These are phyloP conservation scores for Graphilbum fragrans DNA, from an alignment of 2,329 filamentous ascomycete genomes.

Conservation along the genomic window DNA sequence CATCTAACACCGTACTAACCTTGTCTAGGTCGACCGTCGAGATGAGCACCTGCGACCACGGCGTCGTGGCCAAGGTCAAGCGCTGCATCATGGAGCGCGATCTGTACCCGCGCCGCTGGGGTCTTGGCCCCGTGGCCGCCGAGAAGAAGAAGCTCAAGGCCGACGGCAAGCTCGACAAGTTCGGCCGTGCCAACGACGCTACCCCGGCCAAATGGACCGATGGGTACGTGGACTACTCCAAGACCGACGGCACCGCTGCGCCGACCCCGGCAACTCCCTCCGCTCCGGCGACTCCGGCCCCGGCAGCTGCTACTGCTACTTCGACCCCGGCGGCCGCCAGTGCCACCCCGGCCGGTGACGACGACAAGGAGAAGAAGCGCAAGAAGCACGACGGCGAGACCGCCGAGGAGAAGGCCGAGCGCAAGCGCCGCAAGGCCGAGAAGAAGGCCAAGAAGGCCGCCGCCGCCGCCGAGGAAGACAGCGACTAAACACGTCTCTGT, in stretches of 20 bases:
- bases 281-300: neutral
- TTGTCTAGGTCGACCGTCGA: constrained; percentile 62
- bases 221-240: constrained; percentile 84
- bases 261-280: constrained; percentile 14
- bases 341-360: constrained; percentile 21
- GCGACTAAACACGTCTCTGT: neutral
- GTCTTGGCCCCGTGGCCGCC: constrained; percentile 78
- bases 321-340: constrained; percentile 21
- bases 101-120: constrained; percentile 93
- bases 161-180: constrained; percentile 97
- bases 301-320: constrained; percentile 11
- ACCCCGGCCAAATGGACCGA: constrained; percentile 89
- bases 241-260: constrained; percentile 27
- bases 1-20: neutral
- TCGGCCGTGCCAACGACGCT: constrained; percentile 78
- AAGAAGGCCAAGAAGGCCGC: constrained; percentile 17
- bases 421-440: constrained; percentile 18
- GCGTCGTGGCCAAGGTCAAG: constrained; percentile 97
- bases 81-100: constrained; percentile 99
- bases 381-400: constrained; percentile 72
- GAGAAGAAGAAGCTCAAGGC: constrained; percentile 99
- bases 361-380: constrained; percentile 57
- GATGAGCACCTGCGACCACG: constrained; percentile 93
- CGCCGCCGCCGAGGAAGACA: neutral
- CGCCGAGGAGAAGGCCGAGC: constrained; percentile 44